These are phyloP conservation scores for Scenedesmus sp. DNA, from an alignment of 163 green algal genomes.

Conservation along the genomic window DNA sequence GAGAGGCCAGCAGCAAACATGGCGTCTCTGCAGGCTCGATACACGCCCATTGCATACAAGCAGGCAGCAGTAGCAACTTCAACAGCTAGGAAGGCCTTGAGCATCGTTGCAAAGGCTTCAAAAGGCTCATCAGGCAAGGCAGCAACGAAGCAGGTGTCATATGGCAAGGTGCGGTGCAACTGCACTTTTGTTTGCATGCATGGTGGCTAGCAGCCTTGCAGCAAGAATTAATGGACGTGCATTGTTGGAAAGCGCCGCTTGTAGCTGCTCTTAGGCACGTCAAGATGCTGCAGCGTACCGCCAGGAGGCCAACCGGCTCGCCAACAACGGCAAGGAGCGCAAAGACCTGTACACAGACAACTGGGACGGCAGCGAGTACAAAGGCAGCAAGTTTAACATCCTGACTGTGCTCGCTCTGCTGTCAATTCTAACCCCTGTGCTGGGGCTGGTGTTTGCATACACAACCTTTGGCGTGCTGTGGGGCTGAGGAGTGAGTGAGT, in stretches of 20 bases:
- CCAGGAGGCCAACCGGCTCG: conserved; percentile 59
- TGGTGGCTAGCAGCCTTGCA: not conserved
- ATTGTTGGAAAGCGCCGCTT: too few relatives aligned
- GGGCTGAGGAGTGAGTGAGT: conserved; percentile 43
- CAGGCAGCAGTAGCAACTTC: not conserved
- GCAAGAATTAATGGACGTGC: not conserved
- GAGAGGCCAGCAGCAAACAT: not conserved
- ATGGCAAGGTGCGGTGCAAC: not conserved
- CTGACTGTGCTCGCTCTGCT: conserved; percentile 52
- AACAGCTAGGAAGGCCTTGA: not conserved
- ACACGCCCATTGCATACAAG: not conserved
- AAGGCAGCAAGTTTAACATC: conserved; percentile 66
- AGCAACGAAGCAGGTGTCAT: not conserved
- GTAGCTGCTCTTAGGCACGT: too few relatives aligned
- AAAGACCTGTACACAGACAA: conserved; percentile 82
- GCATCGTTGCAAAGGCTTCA: not conserved
- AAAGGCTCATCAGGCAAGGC: not conserved
- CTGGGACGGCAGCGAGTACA: conserved; percentile 75
- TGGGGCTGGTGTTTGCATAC: conserved; percentile 61
- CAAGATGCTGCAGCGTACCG: conserved; percentile 58
- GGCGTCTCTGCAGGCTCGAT: not conserved
- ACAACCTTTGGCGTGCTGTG: conserved; percentile 58
- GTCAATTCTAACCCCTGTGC: conserved; percentile 50
- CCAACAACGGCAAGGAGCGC: conserved; percentile 76
- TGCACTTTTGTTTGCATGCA: not conserved